A percentile compares a stretch with the other conserved stretches of the same genome.
Evolutionary conservation across 306 rosid genomes (phyloP).

Genomic region (Rubus idaeus): DNA sequence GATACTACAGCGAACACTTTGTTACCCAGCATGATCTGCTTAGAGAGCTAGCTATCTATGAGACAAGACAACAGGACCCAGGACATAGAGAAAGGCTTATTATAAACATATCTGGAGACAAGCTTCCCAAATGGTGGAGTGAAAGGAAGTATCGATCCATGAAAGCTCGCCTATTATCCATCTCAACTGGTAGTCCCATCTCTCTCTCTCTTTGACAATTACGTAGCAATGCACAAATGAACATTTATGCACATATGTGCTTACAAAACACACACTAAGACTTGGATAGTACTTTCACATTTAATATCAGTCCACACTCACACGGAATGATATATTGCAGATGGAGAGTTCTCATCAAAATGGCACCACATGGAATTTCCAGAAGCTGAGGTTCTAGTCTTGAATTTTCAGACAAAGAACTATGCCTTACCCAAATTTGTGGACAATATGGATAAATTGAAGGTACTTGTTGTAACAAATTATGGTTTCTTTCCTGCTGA

Average conservation of each 20-base stretch:
- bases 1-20: constrained; percentile 54
- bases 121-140: constrained; percentile 58
- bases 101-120: constrained; percentile 39
- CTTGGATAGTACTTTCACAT: background rate
- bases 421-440: constrained; percentile 47
- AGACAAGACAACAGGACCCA: constrained; percentile 26
- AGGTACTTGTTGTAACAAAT: constrained; percentile 53
- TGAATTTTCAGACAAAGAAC: constrained; percentile 45
- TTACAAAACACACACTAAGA: background rate
- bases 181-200: constrained; percentile 52
- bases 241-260: background rate
- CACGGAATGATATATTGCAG: constrained; percentile 40
- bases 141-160: constrained; percentile 26
- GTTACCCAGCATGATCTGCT: constrained; percentile 59
- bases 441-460: constrained; percentile 46
- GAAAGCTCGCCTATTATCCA: constrained; percentile 47
- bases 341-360: constrained; percentile 39
- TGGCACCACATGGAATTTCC: constrained; percentile 49
- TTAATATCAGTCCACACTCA: background rate
- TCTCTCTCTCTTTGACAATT: background rate
- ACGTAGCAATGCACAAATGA: background rate
- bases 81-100: constrained; percentile 46
- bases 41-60: constrained; percentile 56
- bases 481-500: constrained; percentile 39
- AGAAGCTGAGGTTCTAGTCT: constrained; percentile 54